Base-by-base conservation (phyloP, 768 basidiomycete species). In the Dacryopinax primogenitus region DNA sequence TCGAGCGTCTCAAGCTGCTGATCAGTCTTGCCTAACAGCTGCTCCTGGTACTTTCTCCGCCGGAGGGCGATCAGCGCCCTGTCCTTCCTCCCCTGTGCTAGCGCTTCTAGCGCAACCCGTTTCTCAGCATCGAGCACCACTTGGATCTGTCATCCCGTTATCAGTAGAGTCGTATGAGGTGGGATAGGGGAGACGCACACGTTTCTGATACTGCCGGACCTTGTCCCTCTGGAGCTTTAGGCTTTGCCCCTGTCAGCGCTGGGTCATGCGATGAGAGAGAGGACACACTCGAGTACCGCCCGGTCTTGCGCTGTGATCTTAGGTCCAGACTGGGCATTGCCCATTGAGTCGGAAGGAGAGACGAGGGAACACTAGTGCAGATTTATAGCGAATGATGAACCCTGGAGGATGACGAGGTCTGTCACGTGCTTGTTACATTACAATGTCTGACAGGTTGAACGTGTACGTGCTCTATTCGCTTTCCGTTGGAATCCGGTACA, bases 171-270 rank as follows among this genome's bases (percentile, higher is more conserved):
- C 15, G 51, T 9, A 30, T 26, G 51, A 15, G 12, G 21, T 23
- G 33, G 30, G 34, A 36, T 28, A 33, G 34, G 26, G 3, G 21
- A n/a, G 45, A 66, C 80, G 32, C 65, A 90, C 95, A 82, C 87
- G 87, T 79, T 86, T 91, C 82, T 95, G 96, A 72, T 98, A 99
- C 74, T 94, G 90, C 74, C 83, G 88, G 67, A 99, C 77, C 75
- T 94, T 97, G 77, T 99, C 96, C 34, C 96, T 82, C 74, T 99
- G 96, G 51, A 96, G 75, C 76, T 99, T 98, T 69, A 99, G 82
- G 73, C 95, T 97, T 74, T 33, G 72, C 63, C 64, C 67, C 23
- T 39, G 68, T n/a, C 12, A 47, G 36, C 35, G n/a, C 41, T 62
- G 23, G 32, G 35, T 7, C 0, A 33, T 13, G 16, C 63, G 37